These are phyloP conservation scores for Vachellia collinsii DNA, from an alignment of 306 rosid genomes.

Conservation along the genomic window DNA sequence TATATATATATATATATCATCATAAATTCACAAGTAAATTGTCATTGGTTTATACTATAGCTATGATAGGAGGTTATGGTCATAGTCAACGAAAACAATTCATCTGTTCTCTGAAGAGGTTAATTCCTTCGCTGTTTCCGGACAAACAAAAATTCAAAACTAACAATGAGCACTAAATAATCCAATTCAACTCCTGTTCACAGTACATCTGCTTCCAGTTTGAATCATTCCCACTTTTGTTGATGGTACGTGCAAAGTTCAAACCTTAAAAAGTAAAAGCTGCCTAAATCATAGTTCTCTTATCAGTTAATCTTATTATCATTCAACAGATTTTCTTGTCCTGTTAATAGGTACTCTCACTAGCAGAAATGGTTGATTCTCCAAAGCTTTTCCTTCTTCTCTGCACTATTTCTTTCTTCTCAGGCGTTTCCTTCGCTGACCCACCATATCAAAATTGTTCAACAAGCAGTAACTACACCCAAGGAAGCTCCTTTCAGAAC, in stretches of 20 bases:
- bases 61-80: constrained; percentile 13
- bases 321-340: background rate
- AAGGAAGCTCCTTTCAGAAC: constrained; percentile 27
- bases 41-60: background rate
- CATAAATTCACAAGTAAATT: background rate
- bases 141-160: background rate
- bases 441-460: constrained; percentile 49
- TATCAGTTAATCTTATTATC: background rate
- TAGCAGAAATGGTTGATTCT: constrained; percentile 33
- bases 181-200: constrained; percentile 2
- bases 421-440: constrained; percentile 36
- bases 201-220: background rate
- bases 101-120: background rate
- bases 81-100: constrained; percentile 13
- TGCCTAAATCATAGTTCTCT: background rate
- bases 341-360: background rate
- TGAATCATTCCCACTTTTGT: background rate
- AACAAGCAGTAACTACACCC: constrained; percentile 26
- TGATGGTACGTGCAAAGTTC: background rate
- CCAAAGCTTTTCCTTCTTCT: constrained; percentile 25
- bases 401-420: constrained; percentile 30
- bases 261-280: background rate
- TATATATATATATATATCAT: no score
- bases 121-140: background rate
- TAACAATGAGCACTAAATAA: background rate